These are phyloP conservation scores for Amesomyces nigricolor DNA, from an alignment of 2,329 filamentous ascomycete species.

Conservation along the genomic window DNA sequence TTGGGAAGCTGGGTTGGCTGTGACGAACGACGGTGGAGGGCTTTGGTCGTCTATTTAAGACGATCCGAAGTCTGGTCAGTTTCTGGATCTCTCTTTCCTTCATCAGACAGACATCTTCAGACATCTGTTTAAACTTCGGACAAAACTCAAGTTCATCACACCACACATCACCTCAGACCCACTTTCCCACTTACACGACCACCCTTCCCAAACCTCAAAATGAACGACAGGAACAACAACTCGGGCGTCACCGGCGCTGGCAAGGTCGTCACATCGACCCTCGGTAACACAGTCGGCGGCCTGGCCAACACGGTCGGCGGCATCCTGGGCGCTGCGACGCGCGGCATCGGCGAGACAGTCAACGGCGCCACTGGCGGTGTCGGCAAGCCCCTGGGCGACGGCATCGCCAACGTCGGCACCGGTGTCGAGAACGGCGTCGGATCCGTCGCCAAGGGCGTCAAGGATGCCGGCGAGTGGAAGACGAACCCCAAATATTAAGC, in stretches of 20 bases:
- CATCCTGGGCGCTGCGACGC: slow-evolving; percentile 44
- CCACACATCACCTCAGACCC: too few relatives aligned
- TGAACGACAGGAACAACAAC: slow-evolving; percentile 25
- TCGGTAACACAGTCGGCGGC: slow-evolving; percentile 31
- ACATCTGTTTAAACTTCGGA: too few relatives aligned
- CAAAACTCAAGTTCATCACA: too few relatives aligned
- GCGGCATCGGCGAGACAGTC: slow-evolving; percentile 52
- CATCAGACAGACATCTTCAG: too few relatives aligned
- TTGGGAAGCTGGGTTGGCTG: too few relatives aligned
- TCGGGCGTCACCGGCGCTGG: slow-evolving; percentile 27
- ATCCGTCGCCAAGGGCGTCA: slow-evolving; percentile 47
- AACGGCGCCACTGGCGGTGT: slow-evolving; percentile 48
- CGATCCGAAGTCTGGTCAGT: too few relatives aligned
- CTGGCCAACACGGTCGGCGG: slow-evolving; percentile 32
- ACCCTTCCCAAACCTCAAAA: slow-evolving; percentile 2
- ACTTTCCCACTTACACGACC: neutral
- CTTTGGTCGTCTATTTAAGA: too few relatives aligned
- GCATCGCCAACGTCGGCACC: slow-evolving; percentile 45
- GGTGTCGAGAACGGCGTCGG: slow-evolving; percentile 47
- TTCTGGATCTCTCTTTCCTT: too few relatives aligned
- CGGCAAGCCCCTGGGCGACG: slow-evolving; percentile 52
- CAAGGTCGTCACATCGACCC: slow-evolving; percentile 28
- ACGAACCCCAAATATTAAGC: slow-evolving; percentile 17
- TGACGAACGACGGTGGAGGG: too few relatives aligned
- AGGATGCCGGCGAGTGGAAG: slow-evolving; percentile 56